These are phyloP conservation scores for Scleroderma bovista DNA, from an alignment of 768 basidiomycete genomes.

Conservation along the genomic window DNA sequence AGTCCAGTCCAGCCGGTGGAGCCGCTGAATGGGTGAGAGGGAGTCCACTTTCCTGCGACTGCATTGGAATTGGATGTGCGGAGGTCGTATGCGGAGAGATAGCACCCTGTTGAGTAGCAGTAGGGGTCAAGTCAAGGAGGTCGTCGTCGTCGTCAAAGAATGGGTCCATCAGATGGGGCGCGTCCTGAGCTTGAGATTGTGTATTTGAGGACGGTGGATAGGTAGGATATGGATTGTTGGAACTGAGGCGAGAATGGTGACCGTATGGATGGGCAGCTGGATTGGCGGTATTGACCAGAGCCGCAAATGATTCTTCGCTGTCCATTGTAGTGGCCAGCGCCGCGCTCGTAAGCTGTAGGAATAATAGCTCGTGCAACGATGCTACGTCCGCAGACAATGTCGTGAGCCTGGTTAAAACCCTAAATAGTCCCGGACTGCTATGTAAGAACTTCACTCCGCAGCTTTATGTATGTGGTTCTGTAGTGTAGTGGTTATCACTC, in stretches of 20 bases:
- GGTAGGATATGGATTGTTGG: slow-evolving; percentile 21
- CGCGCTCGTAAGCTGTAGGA: background rate
- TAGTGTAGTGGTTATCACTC: slow-evolving; percentile 22
- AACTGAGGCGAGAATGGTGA: background rate
- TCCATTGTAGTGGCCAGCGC: slow-evolving; percentile 10
- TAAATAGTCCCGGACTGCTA: too few relatives aligned
- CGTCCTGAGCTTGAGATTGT: slow-evolving; percentile 6
- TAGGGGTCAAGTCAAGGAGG: slow-evolving; percentile 7
- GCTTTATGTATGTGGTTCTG: slow-evolving; percentile 8
- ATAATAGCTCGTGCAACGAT: background rate
- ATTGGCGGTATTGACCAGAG: slow-evolving; percentile 21
- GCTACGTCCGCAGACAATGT: background rate
- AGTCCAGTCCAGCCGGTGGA: slow-evolving; percentile 52
- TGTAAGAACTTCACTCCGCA: too few relatives aligned
- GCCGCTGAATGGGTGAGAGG: slow-evolving; percentile 56
- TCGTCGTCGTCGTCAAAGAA: slow-evolving; percentile 86
- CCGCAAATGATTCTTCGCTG: slow-evolving; percentile 24
- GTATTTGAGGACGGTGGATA: slow-evolving; percentile 52
- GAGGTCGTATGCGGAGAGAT: slow-evolving; percentile 14
- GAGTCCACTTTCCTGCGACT: slow-evolving; percentile 43
- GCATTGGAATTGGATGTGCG: slow-evolving; percentile 27
- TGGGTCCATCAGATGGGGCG: slow-evolving; percentile 57
- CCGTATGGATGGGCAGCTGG: slow-evolving; percentile 13
- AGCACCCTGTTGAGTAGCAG: slow-evolving; percentile 59
- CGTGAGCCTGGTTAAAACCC: too few relatives aligned